Base-by-base conservation (phyloP, 306 rosid genomes). In the Hippophae rhamnoides region DNA sequence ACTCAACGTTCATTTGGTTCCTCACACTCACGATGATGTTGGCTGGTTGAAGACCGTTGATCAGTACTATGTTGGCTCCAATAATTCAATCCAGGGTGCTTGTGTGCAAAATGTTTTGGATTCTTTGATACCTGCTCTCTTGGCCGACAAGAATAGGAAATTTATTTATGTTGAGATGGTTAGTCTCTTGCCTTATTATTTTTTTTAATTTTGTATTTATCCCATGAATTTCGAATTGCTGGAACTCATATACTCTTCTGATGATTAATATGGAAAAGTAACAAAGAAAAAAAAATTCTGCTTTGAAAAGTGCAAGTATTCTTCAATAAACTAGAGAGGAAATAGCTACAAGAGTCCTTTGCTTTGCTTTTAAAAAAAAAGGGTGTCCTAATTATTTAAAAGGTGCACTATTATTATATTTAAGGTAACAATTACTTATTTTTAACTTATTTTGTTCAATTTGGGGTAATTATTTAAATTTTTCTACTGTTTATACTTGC, bases 161-260 rank as follows among this genome's bases (percentile, higher is more conserved):
- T 92, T 92, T 62, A 83, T 92, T 31, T 92, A 87, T 71, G 96
- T 81, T 59, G 98, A 92, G 64, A 84, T 76, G 87, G 97, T 51
- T 70, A 76, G 63, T 27, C 45, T 48, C 65, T 66, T n/a, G 46
- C 52, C 41, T 64, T 42, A 18, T 41, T 13, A 44, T 43, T 66
- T 56, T 2, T 10, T 44, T 57, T 38, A 42, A 41, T 57, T 47
- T 56, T 60, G 3, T 45, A 41, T 59, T 18, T 13, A 7, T 47
- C 48, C n/a, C 26, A 10, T 47, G 52, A 9, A 7, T 46, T 48
- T 10, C 0, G 12, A 12, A 3, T 7, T 13, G 12, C 6, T 10
- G 12, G 52, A 18, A 18, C 23, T 18, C 23, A 1, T 18, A 18
- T 18, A 18, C 23, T 18, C 23, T 18, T 18, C 23, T 18, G 23